Evolutionary conservation across 2,329 filamentous ascomycete species (phyloP), one percentile per base, ranked within the genome.

Genomic region (Microsporum canis): DNA sequence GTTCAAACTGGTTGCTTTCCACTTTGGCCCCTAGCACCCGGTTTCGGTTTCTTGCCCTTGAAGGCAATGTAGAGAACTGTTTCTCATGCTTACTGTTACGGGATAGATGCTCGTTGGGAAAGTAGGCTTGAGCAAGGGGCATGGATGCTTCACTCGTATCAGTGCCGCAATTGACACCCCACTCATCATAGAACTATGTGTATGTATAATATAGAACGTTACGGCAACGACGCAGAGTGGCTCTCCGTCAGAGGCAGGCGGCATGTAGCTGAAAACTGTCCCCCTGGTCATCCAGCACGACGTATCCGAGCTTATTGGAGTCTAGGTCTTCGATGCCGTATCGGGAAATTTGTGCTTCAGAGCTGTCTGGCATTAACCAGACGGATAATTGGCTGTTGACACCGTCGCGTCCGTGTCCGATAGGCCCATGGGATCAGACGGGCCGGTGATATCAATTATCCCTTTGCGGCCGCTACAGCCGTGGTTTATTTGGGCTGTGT

Each of bases 151-250:
- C 39, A 2, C 39, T n/a, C 17, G 17, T n/a, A 43, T 43, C 39
- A 2, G 39, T 43, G 39, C 39, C 39, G 39, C 39, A 14, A n/a
- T 43, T 43, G 39, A n/a, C 39, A n/a, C 39, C 39, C 82, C 82
- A 86, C 57, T 85, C 72, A 8, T 81, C 82, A 66, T 85, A 85
- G 64, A 78, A 74, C 78, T 80, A 57, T 29, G 43, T 34, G 17
- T 49, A 51, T 27, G 17, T 12, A 33, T 31, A 4, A 23, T 8
- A 60, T 64, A 45, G 68, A 78, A 12, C 39, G 4, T 80, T 3
- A 83, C 78, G 1, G 80, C 81, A 68, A 84, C 80, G 8, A 84
- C 72, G 62, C 79, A 80, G 63, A 84, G 68, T 1, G 80, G 80
- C 68, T 79, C 66, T 61, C 84, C 73, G 1, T 77, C 78, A 23